Evolutionary conservation across 2,329 filamentous ascomycete species (phyloP), one percentile per base, ranked within the genome.

Genomic region (Aspergillus tubingensis): DNA sequence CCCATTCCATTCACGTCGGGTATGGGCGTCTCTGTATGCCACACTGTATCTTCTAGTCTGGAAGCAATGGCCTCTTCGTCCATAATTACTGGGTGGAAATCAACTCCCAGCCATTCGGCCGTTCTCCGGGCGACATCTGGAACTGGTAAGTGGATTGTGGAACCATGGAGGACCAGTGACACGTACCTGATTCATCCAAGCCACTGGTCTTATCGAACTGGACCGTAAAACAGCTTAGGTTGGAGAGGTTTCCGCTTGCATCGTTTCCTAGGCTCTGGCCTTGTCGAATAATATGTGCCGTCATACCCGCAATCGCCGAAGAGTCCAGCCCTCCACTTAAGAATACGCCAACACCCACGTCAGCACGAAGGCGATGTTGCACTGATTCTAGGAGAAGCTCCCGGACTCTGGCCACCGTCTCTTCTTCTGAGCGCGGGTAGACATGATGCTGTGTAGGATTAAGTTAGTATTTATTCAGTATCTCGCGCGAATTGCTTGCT

Each of bases 291-390:
- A 86, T 75, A 61, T 86, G 76, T 1, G 79, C 80, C 2, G 82
- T 80, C 65, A 87, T 85, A 3, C 85, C 85, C 7, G 84, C 84
- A 21, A 87, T 72, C 1, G 80, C 76, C 0, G 84, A 86, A 0
- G 83, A 85, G 67, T 87, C 85, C 52, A 87, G 80, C 1, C 85
- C 85, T 4, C 85, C 85, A 21, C 79, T 82, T 0, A 87, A 73
- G 59, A 84, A 86, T 54, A 87, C 74, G 2, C 83, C 85, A 3
- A 87, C 76, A 0, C 83, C 83, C 0, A 86, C 85, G 67, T 87
- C 85, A 1, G 85, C 84, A 15, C 80, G 77, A 8, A 87, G 73
- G 5, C 85, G 80, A 17, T 85, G 64, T n/a, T 78, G 77, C 10
- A 86, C 74, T 0, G 84, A 77, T 32, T 86, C 82, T 1, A 85